Percentiles rank a stretch among this genome's conserved stretches.
These are phyloP conservation scores for Melocanna baccifera DNA, from an alignment of 176 grass and related monocot species.

Conservation along the genomic window DNA sequence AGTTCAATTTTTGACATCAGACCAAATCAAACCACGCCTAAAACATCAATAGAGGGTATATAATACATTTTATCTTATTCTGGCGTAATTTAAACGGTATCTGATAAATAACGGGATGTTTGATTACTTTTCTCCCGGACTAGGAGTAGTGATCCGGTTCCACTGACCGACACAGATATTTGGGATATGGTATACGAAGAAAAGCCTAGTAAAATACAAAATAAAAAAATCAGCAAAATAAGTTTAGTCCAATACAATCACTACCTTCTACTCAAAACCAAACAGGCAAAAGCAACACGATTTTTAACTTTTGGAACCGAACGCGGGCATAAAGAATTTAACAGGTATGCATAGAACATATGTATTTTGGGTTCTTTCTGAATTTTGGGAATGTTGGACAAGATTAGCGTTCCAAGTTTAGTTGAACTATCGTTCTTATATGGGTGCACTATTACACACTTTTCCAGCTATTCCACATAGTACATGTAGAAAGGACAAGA, in stretches of 20 bases:
- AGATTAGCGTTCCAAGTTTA: constrained; percentile 13
- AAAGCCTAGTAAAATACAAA: not conserved
- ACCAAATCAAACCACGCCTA: not conserved
- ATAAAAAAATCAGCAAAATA: not conserved
- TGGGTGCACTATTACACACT: constrained; percentile 11
- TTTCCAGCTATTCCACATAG: constrained; percentile 32
- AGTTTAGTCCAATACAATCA: not conserved
- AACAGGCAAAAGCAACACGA: not conserved
- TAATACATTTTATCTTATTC: not conserved
- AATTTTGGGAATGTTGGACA: constrained; percentile 7
- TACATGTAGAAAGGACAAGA: constrained; percentile 31
- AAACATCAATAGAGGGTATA: not conserved
- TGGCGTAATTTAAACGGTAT: not conserved
- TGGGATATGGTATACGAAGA: not conserved
- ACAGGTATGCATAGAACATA: not conserved
- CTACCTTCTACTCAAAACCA: not conserved
- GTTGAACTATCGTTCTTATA: constrained; percentile 35
- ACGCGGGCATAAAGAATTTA: not conserved
- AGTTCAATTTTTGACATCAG: not conserved
- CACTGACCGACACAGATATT: not conserved
- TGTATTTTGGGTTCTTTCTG: not conserved
- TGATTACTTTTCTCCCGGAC: not conserved
- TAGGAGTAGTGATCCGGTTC: not conserved
- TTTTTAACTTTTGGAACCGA: not conserved
- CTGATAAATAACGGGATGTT: not conserved